A percentile compares a stretch with the other conserved stretches of the same genome.
Evolutionary conservation across 768 basidiomycete species (phyloP).

Genomic region (Suillus tomentosus): DNA sequence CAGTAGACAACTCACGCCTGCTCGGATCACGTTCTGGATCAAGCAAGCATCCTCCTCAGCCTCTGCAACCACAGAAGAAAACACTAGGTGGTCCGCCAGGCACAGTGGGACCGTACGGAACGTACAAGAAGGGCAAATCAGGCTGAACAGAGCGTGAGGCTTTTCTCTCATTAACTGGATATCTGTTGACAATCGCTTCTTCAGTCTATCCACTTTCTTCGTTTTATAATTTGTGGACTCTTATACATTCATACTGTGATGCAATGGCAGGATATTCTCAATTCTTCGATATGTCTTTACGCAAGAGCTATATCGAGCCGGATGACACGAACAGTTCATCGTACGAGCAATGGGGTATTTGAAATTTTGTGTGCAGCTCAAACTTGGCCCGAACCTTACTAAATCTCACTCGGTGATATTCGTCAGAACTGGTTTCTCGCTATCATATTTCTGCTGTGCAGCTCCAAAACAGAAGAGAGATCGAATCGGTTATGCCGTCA

Average conservation of each 20-base stretch:
- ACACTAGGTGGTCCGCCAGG: constrained; percentile 37
- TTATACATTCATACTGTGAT: background rate
- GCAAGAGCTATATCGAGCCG: background rate
- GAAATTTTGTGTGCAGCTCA: background rate
- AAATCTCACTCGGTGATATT: background rate
- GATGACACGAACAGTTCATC: background rate
- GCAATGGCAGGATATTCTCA: background rate
- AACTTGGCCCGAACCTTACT: background rate
- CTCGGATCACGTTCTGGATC: constrained; percentile 19
- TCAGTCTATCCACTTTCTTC: background rate
- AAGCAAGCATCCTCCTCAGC: constrained; percentile 9
- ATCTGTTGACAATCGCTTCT: background rate
- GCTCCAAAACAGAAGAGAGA: background rate
- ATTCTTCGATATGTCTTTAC: background rate
- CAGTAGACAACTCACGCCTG: constrained; percentile 19
- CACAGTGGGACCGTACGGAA: constrained; percentile 45
- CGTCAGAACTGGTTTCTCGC: background rate
- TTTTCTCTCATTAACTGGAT: background rate
- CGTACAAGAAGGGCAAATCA: constrained; percentile 33
- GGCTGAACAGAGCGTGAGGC: background rate
- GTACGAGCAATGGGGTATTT: background rate
- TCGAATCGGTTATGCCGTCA: background rate
- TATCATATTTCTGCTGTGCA: background rate
- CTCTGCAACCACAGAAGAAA: constrained; percentile 23
- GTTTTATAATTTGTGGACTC: background rate